A percentile compares a stretch with the other conserved stretches of the same genome.
Conservation (phyloP, 129 eudicot species). For the Escallonia herrerae region DNA sequence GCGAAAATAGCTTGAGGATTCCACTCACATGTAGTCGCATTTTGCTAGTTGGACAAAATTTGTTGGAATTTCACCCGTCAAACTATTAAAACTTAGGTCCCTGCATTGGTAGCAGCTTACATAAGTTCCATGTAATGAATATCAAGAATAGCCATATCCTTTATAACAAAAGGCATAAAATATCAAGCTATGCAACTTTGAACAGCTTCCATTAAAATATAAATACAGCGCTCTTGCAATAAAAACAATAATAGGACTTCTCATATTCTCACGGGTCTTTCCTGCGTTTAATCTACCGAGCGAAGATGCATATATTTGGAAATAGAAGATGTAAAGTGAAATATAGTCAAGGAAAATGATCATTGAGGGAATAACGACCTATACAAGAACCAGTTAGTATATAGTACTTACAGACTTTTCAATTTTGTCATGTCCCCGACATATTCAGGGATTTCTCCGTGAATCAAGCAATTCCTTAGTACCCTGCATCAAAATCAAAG, state of each 20-base stretch:
- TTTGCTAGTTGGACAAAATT: slow-evolving; percentile 48
- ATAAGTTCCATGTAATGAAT: slow-evolving; percentile 14
- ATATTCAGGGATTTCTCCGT: slow-evolving; percentile 59
- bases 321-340: too few relatives aligned
- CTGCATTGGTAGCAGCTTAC: slow-evolving; percentile 30
- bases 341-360: too few relatives aligned
- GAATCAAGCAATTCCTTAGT: slow-evolving; percentile 54
- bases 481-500: slow-evolving; percentile 34
- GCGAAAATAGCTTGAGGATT: not conserved
- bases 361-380: not conserved
- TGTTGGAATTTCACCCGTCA: slow-evolving; percentile 63
- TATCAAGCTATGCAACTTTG: too few relatives aligned
- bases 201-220: too few relatives aligned
- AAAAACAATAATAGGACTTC: too few relatives aligned
- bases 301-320: too few relatives aligned
- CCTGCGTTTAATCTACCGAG: too few relatives aligned
- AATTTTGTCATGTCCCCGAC: slow-evolving; percentile 41
- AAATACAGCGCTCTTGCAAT: too few relatives aligned
- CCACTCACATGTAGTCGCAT: slow-evolving; percentile 57
- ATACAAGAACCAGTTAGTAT: slow-evolving; percentile 1
- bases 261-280: too few relatives aligned
- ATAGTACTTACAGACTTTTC: slow-evolving; percentile 53
- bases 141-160: not conserved
- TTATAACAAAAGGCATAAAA: not conserved
- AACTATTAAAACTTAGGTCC: slow-evolving; percentile 77